Evolutionary conservation across 2,329 filamentous ascomycete species (phyloP), one percentile per base, ranked within the genome.

Genomic region (Diaporthe batatas): DNA sequence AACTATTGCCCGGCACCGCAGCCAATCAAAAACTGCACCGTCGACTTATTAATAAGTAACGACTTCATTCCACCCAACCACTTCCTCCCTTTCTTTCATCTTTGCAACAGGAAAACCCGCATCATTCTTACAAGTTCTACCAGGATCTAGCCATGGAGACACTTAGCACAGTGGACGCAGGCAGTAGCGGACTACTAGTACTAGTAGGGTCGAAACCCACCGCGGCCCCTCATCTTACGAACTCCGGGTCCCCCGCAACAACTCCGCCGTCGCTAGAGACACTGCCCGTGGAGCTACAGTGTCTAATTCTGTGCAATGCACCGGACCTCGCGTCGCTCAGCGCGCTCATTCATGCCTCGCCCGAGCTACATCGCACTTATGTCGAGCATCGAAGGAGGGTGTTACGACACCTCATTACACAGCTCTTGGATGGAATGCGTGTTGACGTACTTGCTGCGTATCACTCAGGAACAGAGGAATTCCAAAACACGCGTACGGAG

Each of bases 261-360:
- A 21, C 44, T 23, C 64, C 7, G 64, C 32, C 49, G 32, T 44
- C 64, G 5, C 47, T 68, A n/a, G 64, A 70, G 67, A 23, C 14
- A 6, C 36, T 70, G 39, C 67, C 67, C 0, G 53, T 57, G 23
- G 67, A 70, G 67, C 21, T 70, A 8, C 67, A 70, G 53, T 16
- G 36, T 10, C 67, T 70, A 18, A 47, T 70, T 23, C 7, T 70
- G 36, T 58, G 25, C 67, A 58, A 70, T 2, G 39, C 42, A 3
- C 53, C 67, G 7, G 25, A n/a, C 53, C 10, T 70, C 36, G 7
- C 29, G 4, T 55, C 67, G 21, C 68, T 70, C 7, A 51, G 68
- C 32, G 68, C 55, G 10, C 55, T 70, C 6, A 55, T 70, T 1
- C 55, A 70, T 18, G 55, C 68, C 14, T 70, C 68, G 14, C 68